These are phyloP conservation scores for Pleodorina starrii DNA, from an alignment of 139 green algal species.

Conservation along the genomic window DNA sequence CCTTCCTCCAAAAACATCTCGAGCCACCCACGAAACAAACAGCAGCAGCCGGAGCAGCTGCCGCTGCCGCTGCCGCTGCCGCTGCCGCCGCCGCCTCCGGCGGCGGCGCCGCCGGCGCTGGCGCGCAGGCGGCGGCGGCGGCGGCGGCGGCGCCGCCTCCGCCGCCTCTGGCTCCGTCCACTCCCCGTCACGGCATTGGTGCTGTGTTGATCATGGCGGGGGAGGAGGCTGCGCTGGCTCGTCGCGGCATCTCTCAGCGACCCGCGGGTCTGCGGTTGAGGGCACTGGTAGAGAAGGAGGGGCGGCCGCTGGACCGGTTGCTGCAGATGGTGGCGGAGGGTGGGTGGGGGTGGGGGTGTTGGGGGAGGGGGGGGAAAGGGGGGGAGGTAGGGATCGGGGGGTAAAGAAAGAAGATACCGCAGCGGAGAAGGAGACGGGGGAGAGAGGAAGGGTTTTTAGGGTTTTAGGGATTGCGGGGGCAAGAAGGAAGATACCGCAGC, in stretches of 20 bases:
- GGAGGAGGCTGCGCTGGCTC: not conserved
- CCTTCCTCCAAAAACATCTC: conserved; percentile 12
- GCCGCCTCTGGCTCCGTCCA: not conserved
- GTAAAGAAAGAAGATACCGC: too few relatives aligned
- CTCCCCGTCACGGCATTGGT: conserved; percentile 6
- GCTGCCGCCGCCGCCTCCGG: not conserved
- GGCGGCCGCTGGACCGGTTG: conserved; percentile 30
- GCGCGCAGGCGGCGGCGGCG: not conserved
- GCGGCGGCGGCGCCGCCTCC: not conserved
- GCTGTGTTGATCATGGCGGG: conserved; percentile 2
- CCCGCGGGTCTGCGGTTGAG: conserved; percentile 18
- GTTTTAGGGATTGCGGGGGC: too few relatives aligned
- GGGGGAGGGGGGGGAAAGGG: too few relatives aligned
- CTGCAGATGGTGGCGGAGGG: conserved; percentile 45
- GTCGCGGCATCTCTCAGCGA: not conserved
- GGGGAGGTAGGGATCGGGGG: too few relatives aligned
- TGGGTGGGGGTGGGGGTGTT: too few relatives aligned
- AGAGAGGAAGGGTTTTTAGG: too few relatives aligned
- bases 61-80: not conserved
- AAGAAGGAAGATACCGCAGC: too few relatives aligned
- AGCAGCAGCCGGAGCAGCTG: not conserved
- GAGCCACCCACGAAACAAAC: not conserved
- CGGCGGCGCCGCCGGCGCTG: too few relatives aligned
- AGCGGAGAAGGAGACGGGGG: too few relatives aligned
- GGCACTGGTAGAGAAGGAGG: conserved; percentile 18